These are phyloP conservation scores for Cymbomonas tetramitiformis DNA, from an alignment of 139 green algal species.

Conservation along the genomic window DNA sequence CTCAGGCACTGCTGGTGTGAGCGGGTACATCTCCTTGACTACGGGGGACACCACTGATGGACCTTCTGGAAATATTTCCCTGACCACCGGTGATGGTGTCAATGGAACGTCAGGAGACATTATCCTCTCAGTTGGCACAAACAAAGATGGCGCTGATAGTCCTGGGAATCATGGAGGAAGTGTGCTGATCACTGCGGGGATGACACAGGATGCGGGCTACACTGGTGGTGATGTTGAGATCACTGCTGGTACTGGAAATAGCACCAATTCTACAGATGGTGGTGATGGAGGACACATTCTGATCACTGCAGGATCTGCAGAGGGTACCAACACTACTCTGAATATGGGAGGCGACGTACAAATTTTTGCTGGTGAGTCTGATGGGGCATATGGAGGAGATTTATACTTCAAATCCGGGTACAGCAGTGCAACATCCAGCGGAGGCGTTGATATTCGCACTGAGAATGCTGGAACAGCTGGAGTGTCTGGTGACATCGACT, in stretches of 20 bases:
- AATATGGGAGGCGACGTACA: too few species aligned
- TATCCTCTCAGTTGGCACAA: not conserved
- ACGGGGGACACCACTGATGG: not conserved
- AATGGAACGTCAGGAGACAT: not conserved
- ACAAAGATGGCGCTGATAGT: not conserved
- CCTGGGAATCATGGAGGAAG: conserved; percentile 2
- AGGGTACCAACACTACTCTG: too few species aligned
- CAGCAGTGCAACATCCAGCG: too few species aligned
- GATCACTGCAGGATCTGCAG: too few species aligned
- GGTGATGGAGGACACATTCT: too few species aligned
- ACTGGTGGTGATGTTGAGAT: too few species aligned
- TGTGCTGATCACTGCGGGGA: not conserved
- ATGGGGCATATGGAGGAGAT: too few species aligned
- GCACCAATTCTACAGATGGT: too few species aligned
- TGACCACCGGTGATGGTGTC: not conserved
- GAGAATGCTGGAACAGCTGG: not conserved
- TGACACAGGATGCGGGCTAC: not conserved
- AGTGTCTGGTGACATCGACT: not conserved
- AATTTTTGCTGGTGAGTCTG: too few species aligned
- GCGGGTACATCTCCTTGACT: not conserved
- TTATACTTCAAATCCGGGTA: too few species aligned
- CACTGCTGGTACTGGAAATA: too few species aligned
- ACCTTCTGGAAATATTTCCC: not conserved
- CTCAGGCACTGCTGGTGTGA: not conserved
- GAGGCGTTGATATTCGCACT: not conserved